These are phyloP conservation scores for Argentina anserina DNA, from an alignment of 306 rosid genomes.

Conservation along the genomic window DNA sequence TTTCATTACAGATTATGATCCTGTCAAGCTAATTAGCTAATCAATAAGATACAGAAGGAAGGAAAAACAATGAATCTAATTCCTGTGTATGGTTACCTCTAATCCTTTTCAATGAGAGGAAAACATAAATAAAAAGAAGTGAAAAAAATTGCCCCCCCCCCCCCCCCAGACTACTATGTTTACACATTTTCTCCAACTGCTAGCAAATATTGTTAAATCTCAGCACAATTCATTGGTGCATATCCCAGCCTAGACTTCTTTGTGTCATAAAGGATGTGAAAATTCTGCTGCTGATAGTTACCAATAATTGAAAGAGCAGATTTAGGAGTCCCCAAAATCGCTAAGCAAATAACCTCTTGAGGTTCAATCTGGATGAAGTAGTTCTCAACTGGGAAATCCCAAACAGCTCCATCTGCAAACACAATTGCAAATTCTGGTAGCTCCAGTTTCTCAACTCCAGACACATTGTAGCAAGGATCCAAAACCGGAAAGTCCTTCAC, in stretches of 20 bases:
- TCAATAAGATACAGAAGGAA: background rate
- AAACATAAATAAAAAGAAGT: conserved; percentile 5
- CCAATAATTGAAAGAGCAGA: conserved; percentile 83
- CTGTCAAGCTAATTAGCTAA: conserved; percentile 1
- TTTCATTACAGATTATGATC: conserved; percentile 8
- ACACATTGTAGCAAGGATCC: conserved; percentile 89
- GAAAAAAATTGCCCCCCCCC: conserved; percentile 17
- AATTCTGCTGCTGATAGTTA: conserved; percentile 97
- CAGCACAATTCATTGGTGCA: conserved; percentile 87
- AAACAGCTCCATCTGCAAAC: conserved; percentile 78
- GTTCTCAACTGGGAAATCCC: conserved; percentile 91
- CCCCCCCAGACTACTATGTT: conserved; percentile 26
- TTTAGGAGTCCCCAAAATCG: conserved; percentile 66
- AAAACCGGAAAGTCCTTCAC: conserved; percentile 60
- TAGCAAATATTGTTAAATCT: conserved; percentile 38
- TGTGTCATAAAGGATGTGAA: conserved; percentile 75
- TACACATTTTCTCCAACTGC: conserved; percentile 32
- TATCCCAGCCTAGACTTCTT: conserved; percentile 84
- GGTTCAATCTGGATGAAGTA: conserved; percentile 78
- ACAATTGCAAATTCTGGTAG: conserved; percentile 72
- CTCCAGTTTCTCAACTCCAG: conserved; percentile 66
- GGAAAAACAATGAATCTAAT: conserved; percentile 18
- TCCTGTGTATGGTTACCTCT: conserved; percentile 8
- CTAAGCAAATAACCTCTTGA: conserved; percentile 67
- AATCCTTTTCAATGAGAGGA: background rate